A percentile compares a stretch with the other conserved stretches of the same genome.
Conservation (phyloP, 176 grass and related monocot species). For the Phoenix dactylifera region DNA sequence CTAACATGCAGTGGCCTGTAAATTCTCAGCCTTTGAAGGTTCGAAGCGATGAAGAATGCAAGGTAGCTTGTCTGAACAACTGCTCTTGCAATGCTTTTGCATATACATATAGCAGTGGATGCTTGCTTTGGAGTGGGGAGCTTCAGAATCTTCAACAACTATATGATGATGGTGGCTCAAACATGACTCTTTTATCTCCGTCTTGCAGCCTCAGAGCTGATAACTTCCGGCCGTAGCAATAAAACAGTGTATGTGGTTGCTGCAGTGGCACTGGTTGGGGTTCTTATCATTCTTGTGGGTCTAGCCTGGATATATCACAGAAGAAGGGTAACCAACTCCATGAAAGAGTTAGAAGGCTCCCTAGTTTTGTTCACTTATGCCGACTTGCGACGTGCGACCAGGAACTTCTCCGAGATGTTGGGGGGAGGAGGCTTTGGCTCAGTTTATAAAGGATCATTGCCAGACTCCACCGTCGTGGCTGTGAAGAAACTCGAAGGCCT, state of each 20-base stretch:
- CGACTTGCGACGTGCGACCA: conserved; percentile 17
- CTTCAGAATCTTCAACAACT: conserved; percentile 9
- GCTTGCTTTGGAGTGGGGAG: conserved; percentile 23
- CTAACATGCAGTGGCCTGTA: conserved; percentile 24
- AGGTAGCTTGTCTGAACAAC: conserved; percentile 31
- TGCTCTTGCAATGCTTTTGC: conserved; percentile 41
- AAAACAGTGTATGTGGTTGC: not conserved
- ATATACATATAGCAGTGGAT: conserved; percentile 9
- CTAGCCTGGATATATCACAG: not conserved
- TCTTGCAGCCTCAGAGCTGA: conserved; percentile 17
- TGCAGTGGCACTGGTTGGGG: not conserved
- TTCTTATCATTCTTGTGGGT: not conserved
- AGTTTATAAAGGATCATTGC: conserved; percentile 26
- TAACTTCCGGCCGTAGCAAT: not conserved
- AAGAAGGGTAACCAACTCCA: conserved; percentile 4
- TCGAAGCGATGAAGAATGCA: conserved; percentile 12
- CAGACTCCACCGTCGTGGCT: conserved; percentile 14
- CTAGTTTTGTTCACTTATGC: conserved; percentile 19
- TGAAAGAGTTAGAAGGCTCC: not conserved
- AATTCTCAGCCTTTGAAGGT: not conserved
- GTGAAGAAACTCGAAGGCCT: conserved; percentile 40
- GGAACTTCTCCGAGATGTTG: conserved; percentile 32
- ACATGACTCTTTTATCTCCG: conserved; percentile 19
- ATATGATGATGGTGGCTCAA: conserved; percentile 2
- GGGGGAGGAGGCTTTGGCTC: conserved; percentile 29